A percentile compares a stretch with the other conserved stretches of the same genome.
These are phyloP conservation scores for Dipteronia sinensis DNA, from an alignment of 345 rosid genomes.

Conservation along the genomic window DNA sequence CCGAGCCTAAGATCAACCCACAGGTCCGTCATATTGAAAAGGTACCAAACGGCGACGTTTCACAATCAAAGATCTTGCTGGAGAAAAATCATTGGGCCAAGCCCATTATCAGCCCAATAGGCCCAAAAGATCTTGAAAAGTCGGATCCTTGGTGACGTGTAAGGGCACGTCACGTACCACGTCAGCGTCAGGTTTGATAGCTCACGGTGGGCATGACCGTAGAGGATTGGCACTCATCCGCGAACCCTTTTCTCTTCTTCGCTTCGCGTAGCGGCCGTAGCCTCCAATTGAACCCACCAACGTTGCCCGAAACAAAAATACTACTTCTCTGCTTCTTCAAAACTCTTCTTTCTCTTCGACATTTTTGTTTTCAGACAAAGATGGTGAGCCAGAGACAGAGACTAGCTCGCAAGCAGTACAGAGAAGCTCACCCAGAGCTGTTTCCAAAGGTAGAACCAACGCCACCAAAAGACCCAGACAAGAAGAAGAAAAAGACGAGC, in stretches of 20 bases:
- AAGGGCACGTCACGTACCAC: no score
- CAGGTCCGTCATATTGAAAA: no score
- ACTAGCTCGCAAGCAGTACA: constrained; percentile 72
- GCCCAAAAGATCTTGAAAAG: no score
- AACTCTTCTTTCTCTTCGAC: not conserved
- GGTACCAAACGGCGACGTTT: no score
- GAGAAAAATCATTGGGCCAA: no score
- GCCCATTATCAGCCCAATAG: no score
- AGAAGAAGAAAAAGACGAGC: constrained; percentile 61
- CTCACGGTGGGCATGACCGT: not conserved
- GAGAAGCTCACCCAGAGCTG: constrained; percentile 60
- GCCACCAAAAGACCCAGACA: constrained; percentile 59
- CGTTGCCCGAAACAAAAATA: not conserved
- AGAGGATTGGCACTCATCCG: not conserved
- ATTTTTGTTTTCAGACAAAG: not conserved
- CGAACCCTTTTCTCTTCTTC: not conserved
- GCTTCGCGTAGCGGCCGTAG: not conserved
- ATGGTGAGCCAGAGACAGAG: constrained; percentile 86
- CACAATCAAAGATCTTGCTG: no score
- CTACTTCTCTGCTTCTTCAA: constrained; percentile 1
- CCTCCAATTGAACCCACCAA: not conserved
- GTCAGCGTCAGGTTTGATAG: no score
- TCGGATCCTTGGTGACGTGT: no score
- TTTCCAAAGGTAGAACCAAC: constrained; percentile 75
- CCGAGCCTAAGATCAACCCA: no score